Base-by-base conservation (phyloP, 75 land plant species). In the Picea sitchensis region DNA sequence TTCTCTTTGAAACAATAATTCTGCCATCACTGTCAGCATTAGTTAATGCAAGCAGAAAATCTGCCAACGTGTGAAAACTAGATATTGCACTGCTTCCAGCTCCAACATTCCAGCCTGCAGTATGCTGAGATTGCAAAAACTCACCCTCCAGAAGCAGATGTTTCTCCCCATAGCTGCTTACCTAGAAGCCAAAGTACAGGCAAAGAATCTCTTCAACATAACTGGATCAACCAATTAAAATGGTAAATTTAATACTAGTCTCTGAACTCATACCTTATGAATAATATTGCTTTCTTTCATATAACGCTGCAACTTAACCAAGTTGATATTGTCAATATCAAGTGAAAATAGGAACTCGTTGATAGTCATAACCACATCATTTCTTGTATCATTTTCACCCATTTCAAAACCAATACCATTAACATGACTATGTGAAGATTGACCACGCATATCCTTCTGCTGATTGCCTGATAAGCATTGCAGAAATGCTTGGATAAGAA, bases 261-360 rank as follows among this genome's bases (percentile, higher is more conserved):
- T 71, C n/a, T 77, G 58, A 64, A 34, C 41, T 61, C 73, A 58
- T 77, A 96, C 99, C 94, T 98, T 98, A 85, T 98, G 88, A 60
- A 91, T 85, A 59, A 98, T 92, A 59, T 93, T 93, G 89, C 98
- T 98, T 80, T 95, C 96, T 79, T 92, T 93, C 60, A 98, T 83
- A 79, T 95, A 98, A 6, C 80, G 82, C 14, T 81, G 75, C 64
- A 98, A 75, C 83, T 95, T 98, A 59, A 95, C 84, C 79, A 98
- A 84, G 83, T 98, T 98, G 85, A 98, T 95, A 88, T 93, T 95
- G 84, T 98, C 99, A 78, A 98, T 95, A 61, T 93, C 87, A 18
- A 91, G 87, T 17, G 96, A 88, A 77, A 98, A 98, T 47, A 95
- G 67, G 76, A 98, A 95, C 57, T 98, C 98, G 83, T 98, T 98